Base-by-base conservation (phyloP, 2,329 filamentous ascomycete species). In the Pseudogymnoascus verrucosus region DNA sequence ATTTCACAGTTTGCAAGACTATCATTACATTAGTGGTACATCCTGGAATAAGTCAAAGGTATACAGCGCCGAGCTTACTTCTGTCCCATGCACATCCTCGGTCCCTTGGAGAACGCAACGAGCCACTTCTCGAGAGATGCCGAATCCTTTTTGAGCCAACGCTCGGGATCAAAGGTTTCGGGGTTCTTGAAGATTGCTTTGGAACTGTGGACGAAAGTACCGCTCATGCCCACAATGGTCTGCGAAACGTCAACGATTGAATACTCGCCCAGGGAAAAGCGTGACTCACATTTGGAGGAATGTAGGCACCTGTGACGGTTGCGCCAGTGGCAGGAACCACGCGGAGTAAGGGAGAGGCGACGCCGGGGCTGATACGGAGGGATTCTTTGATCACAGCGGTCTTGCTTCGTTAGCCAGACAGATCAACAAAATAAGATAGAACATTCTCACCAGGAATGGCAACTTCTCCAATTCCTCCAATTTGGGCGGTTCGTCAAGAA, bases 71-170 rank as follows among this genome's bases (percentile, higher is more conserved):
- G n/a, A 40, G 4, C 54, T 59, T 36, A 63, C 62, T 44, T 63
- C 21, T 40, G 62, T 34, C 76, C 76, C 10, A 78, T 66, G 67
- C 76, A 79, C 62, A 69, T 72, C 47, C 79, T 70, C 0, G 77
- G 72, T 0, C 79, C 80, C 34, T 75, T 71, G 0, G 74, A 76
- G 67, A 82, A 82, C 0, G 78, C 71, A 26, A 79, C 75, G 11
- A 79, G 64, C n/a, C 70, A 76, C 11, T 74, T 66, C 11, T 62
- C 63, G 1, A 66, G 44, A 4, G 44, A 59, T 14, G 42, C 34
- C 7, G 37, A 59, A 28, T 66, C 63, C 1, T 62, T 37, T 12
- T 34, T 26, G 1, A 63, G 72, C 68, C 64, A 72, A 23, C 70
- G 64, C 12, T 67, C 64, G 5, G 68, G 68, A 28, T 64, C 63